Conservation (phyloP, 345 rosid genomes). For the Corchorus capsularis region DNA sequence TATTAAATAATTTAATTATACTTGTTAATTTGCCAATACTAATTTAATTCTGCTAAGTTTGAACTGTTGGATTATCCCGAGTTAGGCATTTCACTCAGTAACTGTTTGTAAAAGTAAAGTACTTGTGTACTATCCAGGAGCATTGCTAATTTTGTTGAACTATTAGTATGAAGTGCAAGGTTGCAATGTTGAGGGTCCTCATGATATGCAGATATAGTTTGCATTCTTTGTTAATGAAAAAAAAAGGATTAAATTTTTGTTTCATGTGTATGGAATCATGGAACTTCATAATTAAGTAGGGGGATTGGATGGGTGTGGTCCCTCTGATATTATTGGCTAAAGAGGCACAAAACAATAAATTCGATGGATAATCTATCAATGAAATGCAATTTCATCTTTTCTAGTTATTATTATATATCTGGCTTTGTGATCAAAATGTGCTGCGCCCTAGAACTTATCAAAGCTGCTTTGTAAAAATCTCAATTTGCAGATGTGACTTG, state of each 20-base stretch:
- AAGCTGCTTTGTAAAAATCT: neutral
- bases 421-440: neutral
- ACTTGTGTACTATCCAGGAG: neutral
- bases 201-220: neutral
- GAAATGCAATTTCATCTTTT: neutral
- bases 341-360: neutral
- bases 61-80: neutral
- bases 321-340: neutral
- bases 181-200: conserved; percentile 6
- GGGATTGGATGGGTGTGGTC: conserved; percentile 10
- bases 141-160: neutral
- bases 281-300: neutral
- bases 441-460: neutral
- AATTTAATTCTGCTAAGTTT: neutral
- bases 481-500: neutral
- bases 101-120: neutral
- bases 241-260: neutral
- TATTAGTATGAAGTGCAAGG: neutral
- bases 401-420: neutral
- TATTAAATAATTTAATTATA: neutral
- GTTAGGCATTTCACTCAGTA: neutral
- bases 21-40: neutral
- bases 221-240: too few species aligned
- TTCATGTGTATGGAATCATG: conserved; percentile 1
- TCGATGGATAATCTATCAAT: conserved; percentile 5